Base-by-base conservation (phyloP, 345 rosid genomes). In the Moricandia moricandioides region DNA sequence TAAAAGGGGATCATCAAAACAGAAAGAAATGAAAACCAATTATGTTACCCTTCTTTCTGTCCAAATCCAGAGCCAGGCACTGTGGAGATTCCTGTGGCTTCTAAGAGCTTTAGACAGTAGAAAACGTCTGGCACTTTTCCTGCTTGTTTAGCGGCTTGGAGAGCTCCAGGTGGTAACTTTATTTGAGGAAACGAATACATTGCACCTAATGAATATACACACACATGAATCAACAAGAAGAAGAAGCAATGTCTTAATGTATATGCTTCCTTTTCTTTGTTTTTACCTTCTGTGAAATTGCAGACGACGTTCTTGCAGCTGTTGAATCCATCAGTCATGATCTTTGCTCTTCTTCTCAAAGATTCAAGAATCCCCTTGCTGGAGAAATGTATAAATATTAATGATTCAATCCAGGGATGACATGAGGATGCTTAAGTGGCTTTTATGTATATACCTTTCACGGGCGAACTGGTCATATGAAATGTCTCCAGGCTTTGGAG, bases 41-140 rank as follows among this genome's bases (percentile, higher is more conserved):
- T 31, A 1, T 3, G 67, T 10, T 3, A 95, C 99, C 97, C 97
- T 82, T 91, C 97, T 86, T 91, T 95, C 79, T 95, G 99, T 70
- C 99, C 97, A 61, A 95, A 95, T 70, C 97, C 99, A 8, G 99
- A 95, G 76, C 99, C 99, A 39, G 99, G 99, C 73, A 95, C 99
- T 12, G 99, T 95, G 79, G 97, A 95, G 81, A 95, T 95, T 81
- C 99, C 99, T 39, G 99, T 95, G 6, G 96, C 96, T 84, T 95
- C 99, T 86, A 95, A 78, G 65, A 95, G 95, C 87, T 83, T 86
- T 60, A 95, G 97, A 76, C 99, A 95, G 81, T 95, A 95, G 89
- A 88, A 95, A 75, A 95, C 99, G 70, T 95, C 99, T 0, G 99
- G 90, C 24, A 90, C 96, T 76, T 89, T 91, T 51, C 91, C 97